Evolutionary conservation across 768 basidiomycete genomes (phyloP), one percentile per base, ranked within the genome.

Genomic region (Wakefieldia striispora): DNA sequence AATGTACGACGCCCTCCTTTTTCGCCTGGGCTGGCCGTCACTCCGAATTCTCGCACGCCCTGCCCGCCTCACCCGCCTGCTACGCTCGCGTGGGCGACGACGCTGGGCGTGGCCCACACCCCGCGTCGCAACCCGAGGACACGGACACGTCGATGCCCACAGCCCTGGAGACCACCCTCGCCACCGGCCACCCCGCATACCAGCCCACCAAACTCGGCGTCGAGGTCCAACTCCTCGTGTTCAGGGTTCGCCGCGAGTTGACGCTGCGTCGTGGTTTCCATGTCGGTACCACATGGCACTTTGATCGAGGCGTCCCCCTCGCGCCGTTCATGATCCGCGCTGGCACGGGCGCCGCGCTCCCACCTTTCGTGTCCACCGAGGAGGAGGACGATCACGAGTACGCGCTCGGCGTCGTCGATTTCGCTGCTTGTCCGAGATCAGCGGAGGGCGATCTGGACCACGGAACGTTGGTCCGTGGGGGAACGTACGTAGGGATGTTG

Each of bases 1-100:
- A 55, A 46, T 43, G 44, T 16, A 16, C n/a, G 10, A 50, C 40
- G 1, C 40, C 54, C 9, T 33, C 40, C n/a, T 50, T 55, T 41
- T 56, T 56, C 11, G 43, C 54, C 40, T 55, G 53, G 53, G 53
- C 54, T 24, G 47, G 53, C 11, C 43, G 40, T 35, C 47, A 40
- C 27, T 55, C 53, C 1, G 41, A 43, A 4, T 43, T 43, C 34
- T 54, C 53, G n/a, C 17, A 47, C 2, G 51, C 52, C 31, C 45
- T 47, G n/a, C 51, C 51, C 7, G 38, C 53, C 21, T 47, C 52
- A 1, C 54, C 54, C n/a, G 34, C 45, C 13, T 55, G 52, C 34
- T 43, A 33, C 31, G 31, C 10, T 33, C 29, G 29, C 10, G 29
- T 31, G 29, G 29, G 29, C 12, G 31, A 13, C 13, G 31, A 13